Base-by-base conservation (phyloP, 768 basidiomycete genomes). In the Kwoniella sp. region DNA sequence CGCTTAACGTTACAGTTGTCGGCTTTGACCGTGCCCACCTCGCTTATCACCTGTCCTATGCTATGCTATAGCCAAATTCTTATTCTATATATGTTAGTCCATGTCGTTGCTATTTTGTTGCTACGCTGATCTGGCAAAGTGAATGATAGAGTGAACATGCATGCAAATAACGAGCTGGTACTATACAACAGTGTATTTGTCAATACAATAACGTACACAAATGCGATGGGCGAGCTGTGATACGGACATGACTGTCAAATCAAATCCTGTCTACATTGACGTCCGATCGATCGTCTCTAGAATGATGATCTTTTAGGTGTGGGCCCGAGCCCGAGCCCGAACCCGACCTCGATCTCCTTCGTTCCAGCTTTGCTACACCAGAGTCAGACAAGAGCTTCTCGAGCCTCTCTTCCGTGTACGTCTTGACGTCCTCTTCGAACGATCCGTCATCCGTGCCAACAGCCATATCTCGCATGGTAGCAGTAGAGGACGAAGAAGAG, bases 381-480 rank as follows among this genome's bases (percentile, higher is more conserved):
- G 56, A 63, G 21, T 72, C 73, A 27, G 48, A 64, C 30, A 72
- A 60, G 25, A 75, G 40, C 65, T 69, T 72, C 37, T 75, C 73
- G 48, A 75, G 37, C 47, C 49, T 62, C 48, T 72, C 69, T 26
- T 75, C 73, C 15, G 65, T 66, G 22, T 67, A 52, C 13, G 62
- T 65, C 51, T 46, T 62, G 26, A 61, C 65, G n/a, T 68, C 68
- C 48, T 68, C 67, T 24, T 55, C 55, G 52, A 67, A 29, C 13
- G 67, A 37, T 21, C 70, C 72, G 22, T 77, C 76, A 25, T 77
- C 76, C n/a, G 69, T 69, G 12, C 71, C 69, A 1, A 69, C 68
- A n/a, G 64, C 68, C 65, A 72, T 69, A 55, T 77, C 76, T 21
- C 67, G 65, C 73, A 74, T 77, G 5, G 72, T 29, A 2, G 67